Base-by-base conservation (phyloP, 2,329 filamentous ascomycete genomes). In the Chalaropsis thielavioides region DNA sequence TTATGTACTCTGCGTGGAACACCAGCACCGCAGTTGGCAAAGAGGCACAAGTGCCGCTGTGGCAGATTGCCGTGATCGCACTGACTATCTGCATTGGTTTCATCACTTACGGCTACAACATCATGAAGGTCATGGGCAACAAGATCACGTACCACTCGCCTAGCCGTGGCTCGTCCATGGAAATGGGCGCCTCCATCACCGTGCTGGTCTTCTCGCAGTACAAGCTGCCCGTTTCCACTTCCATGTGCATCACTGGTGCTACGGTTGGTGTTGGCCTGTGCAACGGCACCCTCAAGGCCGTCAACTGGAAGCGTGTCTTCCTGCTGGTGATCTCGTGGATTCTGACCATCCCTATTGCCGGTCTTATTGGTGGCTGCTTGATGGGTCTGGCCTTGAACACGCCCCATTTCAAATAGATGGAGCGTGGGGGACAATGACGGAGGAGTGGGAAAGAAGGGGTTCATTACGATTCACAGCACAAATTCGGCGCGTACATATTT, bases 121-220 rank as follows among this genome's bases (percentile, higher is more conserved):
- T 90, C 76, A 90, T 90, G 87, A 89, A 88, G 77, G 85, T 88
- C 74, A 90, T 90, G 87, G 88, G 88, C 63, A 91, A 90, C 80
- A 88, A 88, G 75, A 85, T 89, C 73, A 89, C 86, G 66, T 87
- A 87, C 74, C 85, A 88, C 75, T 80, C 78, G 24, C 79, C 79
- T 35, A 77, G 74, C 69, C 75, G 79, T 69, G 79, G 78, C 62
- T 88, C 77, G 70, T 89, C 86, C 62, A 91, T 91, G 87, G 88
- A 91, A 73, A 82, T 91, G 81, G 88, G 88, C 59, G 87, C 88
- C 56, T 86, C 88, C 69, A 83, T 91, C 69, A 90, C 88, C 10
- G 83, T 90, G 67, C 81, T 90, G 27, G 75, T 91, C 72, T 89
- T 89, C 78, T 89, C 86, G 0, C 87, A 89, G 72, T 89, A 81